Percentiles rank a stretch among this genome's conserved stretches.
These are phyloP conservation scores for Triangularia verruculosa DNA, from an alignment of 2,329 filamentous ascomycete genomes.

Conservation along the genomic window DNA sequence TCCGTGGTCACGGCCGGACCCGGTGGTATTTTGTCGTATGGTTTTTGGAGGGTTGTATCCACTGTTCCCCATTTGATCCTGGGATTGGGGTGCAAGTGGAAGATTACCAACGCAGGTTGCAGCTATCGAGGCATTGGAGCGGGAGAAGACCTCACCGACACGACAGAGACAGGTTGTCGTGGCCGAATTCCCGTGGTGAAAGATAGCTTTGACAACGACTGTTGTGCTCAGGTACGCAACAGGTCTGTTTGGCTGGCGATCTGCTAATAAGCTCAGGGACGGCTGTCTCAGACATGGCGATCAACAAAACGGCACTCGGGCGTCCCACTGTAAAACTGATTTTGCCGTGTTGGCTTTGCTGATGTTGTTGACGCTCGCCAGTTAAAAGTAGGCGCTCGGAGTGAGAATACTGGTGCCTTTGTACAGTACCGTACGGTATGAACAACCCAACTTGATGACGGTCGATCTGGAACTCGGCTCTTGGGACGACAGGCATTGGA, in stretches of 20 bases:
- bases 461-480: background rate
- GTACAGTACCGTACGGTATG: background rate
- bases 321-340: background rate
- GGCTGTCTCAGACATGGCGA: conserved; percentile 9
- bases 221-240: background rate
- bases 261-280: conserved; percentile 1
- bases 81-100: conserved; percentile 8
- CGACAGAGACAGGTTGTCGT: background rate
- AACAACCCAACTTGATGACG: background rate
- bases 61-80: conserved; percentile 8
- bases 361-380: background rate
- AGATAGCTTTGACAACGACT: background rate
- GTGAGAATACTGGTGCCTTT: background rate
- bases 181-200: background rate
- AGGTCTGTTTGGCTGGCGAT: background rate
- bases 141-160: background rate
- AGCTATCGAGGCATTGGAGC: background rate
- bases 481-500: background rate
- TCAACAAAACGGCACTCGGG: background rate
- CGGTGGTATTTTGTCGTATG: conserved; percentile 13
- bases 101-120: conserved; percentile 1
- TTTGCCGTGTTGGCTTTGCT: background rate
- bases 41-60: conserved; percentile 10
- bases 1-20: conserved; percentile 13
- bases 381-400: background rate